Evolutionary conservation across 2,329 filamentous ascomycete genomes (phyloP), one percentile per base, ranked within the genome.

Genomic region (Purpureocillium lavendulum): DNA sequence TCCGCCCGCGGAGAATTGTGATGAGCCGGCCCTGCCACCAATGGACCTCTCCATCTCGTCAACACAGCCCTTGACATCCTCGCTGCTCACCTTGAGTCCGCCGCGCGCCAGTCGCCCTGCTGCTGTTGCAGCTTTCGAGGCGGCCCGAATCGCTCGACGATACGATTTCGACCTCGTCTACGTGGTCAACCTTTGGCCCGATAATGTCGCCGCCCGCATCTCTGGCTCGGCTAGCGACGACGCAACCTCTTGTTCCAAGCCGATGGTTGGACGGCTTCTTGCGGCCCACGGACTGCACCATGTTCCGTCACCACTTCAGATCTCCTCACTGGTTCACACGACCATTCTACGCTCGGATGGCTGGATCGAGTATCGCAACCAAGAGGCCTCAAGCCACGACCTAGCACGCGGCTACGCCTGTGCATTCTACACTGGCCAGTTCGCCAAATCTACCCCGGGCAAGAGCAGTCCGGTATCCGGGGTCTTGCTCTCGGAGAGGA

Each of bases 91-190:
- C 0, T 57, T 71, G 8, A 61, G 63, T 2, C 66, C 69, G n/a
- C 65, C 70, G 1, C 59, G 65, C 26, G 56, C 60, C 15, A 67
- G 58, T 40, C 59, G 59, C 2, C 65, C 67, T 11, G 69, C 68
- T 12, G 59, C 66, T 14, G 58, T 64, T 1, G 73, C 71, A 3
- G 74, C 74, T 7, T 68, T 74, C 35, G 67, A 74, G 52, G 71
- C 71, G 7, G 72, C 73, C 1, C 62, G 70, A 26, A 74, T 80
- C 30, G 75, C 75, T 5, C 65, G 61, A 4, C 67, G 69, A 39
- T 76, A 76, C 53, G 64, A 73, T 39, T 77, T 80, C 38, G 71
- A 77, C 46, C 60, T 79, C 17, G 64, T 78, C 11, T 80, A 79
- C 46, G 66, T 79, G 24, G 68, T 77, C 45, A 77, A 73, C 45